These are phyloP conservation scores for Cryptosporidium viatorum DNA, from an alignment of 169 alveolate species.

Conservation along the genomic window DNA sequence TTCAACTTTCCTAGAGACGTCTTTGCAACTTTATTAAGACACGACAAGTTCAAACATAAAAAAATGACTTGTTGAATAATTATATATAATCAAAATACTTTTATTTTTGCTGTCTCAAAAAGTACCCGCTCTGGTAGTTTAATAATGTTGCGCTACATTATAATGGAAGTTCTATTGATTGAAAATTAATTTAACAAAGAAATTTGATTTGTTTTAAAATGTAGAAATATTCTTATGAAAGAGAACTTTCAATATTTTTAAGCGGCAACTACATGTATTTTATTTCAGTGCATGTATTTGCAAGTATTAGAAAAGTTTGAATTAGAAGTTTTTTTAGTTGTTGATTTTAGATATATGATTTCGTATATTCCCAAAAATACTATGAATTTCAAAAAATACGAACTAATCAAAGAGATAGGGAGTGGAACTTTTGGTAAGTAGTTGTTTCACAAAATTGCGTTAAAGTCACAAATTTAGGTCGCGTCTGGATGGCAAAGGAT, in stretches of 20 bases:
- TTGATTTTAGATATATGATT: background rate
- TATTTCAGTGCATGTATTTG: constrained; percentile 5
- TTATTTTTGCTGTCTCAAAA: constrained; percentile 28
- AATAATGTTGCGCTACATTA: constrained; percentile 14
- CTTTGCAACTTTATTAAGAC: constrained; percentile 47
- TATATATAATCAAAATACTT: background rate
- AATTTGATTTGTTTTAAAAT: background rate
- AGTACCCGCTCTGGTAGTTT: constrained; percentile 7
- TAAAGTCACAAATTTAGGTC: constrained; percentile 8
- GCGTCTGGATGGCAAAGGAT: constrained; percentile 75
- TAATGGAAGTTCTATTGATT: background rate
- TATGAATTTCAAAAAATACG: background rate
- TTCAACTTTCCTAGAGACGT: constrained; percentile 32
- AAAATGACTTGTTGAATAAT: constrained; percentile 19
- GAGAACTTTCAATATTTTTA: background rate
- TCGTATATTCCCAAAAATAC: background rate
- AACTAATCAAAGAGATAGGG: constrained; percentile 60
- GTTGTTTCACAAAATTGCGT: background rate
- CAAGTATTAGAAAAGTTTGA: background rate
- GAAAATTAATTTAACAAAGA: background rate
- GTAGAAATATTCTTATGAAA: background rate
- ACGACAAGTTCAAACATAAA: constrained; percentile 14
- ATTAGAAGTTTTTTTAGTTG: background rate
- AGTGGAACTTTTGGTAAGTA: constrained; percentile 75
- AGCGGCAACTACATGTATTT: background rate